These are phyloP conservation scores for Cenchrus americanus DNA, from an alignment of 176 grass and related monocot genomes.

Conservation along the genomic window DNA sequence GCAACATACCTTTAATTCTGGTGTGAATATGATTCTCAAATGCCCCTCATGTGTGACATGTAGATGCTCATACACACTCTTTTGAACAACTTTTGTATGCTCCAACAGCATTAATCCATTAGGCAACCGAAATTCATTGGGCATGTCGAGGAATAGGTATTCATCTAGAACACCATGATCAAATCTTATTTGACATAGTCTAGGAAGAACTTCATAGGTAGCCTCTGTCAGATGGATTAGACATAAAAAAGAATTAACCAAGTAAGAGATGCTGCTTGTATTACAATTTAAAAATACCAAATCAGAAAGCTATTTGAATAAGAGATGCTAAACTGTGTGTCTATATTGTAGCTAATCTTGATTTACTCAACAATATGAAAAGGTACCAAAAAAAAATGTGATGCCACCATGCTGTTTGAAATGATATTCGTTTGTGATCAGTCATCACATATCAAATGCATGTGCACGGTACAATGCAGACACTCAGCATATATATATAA, in stretches of 20 bases:
- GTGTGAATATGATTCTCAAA: slow-evolving; percentile 93
- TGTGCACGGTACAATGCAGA: neutral
- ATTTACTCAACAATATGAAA: neutral
- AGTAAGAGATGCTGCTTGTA: slow-evolving; percentile 13
- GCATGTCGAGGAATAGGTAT: slow-evolving; percentile 86
- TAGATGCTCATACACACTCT: slow-evolving; percentile 89
- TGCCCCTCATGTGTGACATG: slow-evolving; percentile 85
- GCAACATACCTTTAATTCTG: slow-evolving; percentile 78
- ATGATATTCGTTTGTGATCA: slow-evolving; percentile 19
- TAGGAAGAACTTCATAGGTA: slow-evolving; percentile 90
- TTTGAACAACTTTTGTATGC: slow-evolving; percentile 90
- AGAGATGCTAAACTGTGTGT: neutral
- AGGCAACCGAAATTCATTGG: slow-evolving; percentile 75
- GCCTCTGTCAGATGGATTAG: slow-evolving; percentile 65
- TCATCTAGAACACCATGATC: slow-evolving; percentile 93
- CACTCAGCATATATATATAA: slow-evolving; percentile 9
- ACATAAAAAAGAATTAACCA: slow-evolving; percentile 12
- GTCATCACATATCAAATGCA: slow-evolving; percentile 7
- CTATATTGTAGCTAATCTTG: slow-evolving; percentile 12
- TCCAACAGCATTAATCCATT: slow-evolving; percentile 83
- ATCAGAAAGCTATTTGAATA: neutral
- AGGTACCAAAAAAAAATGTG: neutral
- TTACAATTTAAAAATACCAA: neutral
- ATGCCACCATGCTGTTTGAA: slow-evolving; percentile 13
- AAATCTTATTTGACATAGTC: slow-evolving; percentile 97